phyloP scores from a whole-genome alignment of 2,329 filamentous ascomycete genomes.

The Apiospora malaysiana region DNA sequence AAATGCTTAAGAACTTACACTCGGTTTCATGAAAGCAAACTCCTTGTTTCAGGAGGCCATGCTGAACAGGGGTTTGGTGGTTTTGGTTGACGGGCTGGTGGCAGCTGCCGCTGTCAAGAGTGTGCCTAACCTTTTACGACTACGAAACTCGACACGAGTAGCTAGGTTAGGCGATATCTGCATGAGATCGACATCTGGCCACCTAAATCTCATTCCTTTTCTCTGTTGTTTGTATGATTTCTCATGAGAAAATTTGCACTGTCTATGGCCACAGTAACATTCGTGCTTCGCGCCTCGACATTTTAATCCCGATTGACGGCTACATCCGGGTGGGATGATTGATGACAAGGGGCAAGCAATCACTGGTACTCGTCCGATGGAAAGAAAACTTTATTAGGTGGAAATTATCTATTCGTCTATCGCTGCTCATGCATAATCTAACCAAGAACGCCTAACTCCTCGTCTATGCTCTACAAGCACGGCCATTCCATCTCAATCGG shows the following conservation, averaged over 20 bases:
- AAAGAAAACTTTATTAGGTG: not conserved
- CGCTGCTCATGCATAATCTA: not conserved
- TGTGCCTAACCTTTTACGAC: not conserved
- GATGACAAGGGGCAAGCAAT: not conserved
- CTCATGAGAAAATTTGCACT: not conserved
- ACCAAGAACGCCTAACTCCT: not conserved
- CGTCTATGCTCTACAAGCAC: constrained; percentile 35
- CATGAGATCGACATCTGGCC: not conserved
- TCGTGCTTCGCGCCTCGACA: not conserved
- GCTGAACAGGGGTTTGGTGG: not conserved
- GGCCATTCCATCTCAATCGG: constrained; percentile 49
- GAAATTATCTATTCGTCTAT: not conserved
- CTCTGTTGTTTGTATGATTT: not conserved
- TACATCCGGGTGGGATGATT: not conserved
- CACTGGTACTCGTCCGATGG: not conserved
- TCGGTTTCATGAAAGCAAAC: not conserved
- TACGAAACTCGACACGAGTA: not conserved
- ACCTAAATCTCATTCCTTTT: not conserved
- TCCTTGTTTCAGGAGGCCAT: not conserved
- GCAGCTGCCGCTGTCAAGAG: not conserved
- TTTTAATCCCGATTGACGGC: not conserved
- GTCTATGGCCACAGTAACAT: not conserved
- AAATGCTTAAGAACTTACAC: constrained; percentile 1
- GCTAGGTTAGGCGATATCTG: not conserved
- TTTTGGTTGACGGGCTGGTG: not conserved